Evolutionary conservation across 148 eudicot genomes (phyloP), one percentile per base, ranked within the genome.

Genomic region (Selenicereus undatus): DNA sequence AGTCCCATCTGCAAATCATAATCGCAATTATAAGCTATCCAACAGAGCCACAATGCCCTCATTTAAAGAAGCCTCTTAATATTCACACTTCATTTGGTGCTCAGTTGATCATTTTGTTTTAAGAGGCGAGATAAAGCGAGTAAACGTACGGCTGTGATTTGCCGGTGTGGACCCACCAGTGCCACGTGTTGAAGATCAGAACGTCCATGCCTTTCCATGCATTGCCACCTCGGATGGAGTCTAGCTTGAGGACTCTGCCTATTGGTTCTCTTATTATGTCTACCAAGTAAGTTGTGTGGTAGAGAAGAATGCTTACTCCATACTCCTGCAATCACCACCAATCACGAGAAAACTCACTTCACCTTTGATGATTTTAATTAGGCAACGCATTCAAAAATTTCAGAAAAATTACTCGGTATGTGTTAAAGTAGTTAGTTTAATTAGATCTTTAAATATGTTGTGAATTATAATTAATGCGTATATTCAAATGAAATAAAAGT

Each of bases 111-210:
- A 9, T 7, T 22, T 22, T 64, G 27, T 2, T 22, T n/a, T n/a
- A 64, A 64, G 29, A 64, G 29, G 68, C n/a, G 68, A 64, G 62
- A 17, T 14, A 18, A 16, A 56, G 16, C 11, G 14, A 56, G 22
- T 56, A 56, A 5, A 72, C 83, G 1, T 90, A 95, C 98, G 90
- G 88, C 60, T 90, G 94, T 62, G 90, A 78, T 72, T 78, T 78
- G 24, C 97, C 97, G 1, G 81, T 88, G 90, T 95, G 99, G 52
- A 87, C 89, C 99, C 99, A 95, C 99, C 97, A 95, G 36, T 95
- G 99, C 99, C 99, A 95, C 4, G 97, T 69, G 85, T 95, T 95
- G 89, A 95, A 95, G 26, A 95, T 79, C 79, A 95, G 88, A 29
- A 93, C 84, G 60, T 93, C 99, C 94, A 90, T 89, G 78, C 88